Base-by-base conservation (phyloP, 768 basidiomycete species). In the Chalciporus pseudorubinellus region DNA sequence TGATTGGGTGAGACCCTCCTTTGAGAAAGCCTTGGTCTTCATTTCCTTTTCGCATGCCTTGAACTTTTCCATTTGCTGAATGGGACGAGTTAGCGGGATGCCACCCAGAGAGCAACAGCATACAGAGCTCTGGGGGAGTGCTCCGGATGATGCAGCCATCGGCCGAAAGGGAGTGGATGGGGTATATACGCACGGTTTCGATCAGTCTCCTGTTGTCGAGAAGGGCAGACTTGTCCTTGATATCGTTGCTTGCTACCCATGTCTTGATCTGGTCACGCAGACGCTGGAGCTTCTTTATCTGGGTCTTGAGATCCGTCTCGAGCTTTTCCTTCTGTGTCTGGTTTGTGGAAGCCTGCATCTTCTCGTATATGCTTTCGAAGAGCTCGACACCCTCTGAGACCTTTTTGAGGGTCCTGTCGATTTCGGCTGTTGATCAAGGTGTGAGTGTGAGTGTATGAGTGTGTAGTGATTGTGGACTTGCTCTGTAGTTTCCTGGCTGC, bases 11-110 rank as follows among this genome's bases (percentile, higher is more conserved):
- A 99, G 79, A 38, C 97, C 97, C 71, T 98, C 97, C 66, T 98
- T 99, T 18, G 95, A 98, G 73, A 98, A 99, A 0, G 97, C 97
- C 71, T 99, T 99, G 52, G 97, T 98, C 81, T 99, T 99, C 95
- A 98, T 98, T 74, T 99, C 97, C 77, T 98, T 99, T 76, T 99
- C 97, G 74, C 95, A 94, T 20, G 95, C 95, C 65, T 99, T 99
- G 83, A 99, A 99, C 68, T 93, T 95, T 77, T 99, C 97, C 97
- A 99, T 99, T 98, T 98, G 97, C 97, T 98, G 71, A 50, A 54
- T 52, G 50, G 52, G 40, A 14, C 18, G 31, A 34, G 60, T 54
- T 43, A 52, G 53, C 34, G 9, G 22, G 9, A 29, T 7, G 36
- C 51, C 18, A 19, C 45, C 39, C 31, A n/a, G 45, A 51, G 22